phyloP scores from a whole-genome alignment of 441 rosid genomes.

The Corymbia calophylla region DNA sequence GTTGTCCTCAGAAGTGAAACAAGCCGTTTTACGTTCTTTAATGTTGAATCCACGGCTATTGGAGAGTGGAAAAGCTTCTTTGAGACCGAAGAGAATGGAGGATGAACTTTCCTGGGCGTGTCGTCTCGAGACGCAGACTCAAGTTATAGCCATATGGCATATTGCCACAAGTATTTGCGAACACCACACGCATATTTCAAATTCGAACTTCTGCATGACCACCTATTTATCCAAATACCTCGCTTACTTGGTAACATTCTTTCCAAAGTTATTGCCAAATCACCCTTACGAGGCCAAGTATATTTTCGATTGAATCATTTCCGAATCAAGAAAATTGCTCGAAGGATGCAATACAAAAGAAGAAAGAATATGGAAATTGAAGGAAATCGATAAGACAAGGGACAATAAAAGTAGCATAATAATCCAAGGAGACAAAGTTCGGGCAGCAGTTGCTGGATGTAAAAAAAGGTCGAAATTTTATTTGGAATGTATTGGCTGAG shows the following conservation, averaged over 20 bases:
- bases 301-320: fast-evolving
- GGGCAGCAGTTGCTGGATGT: neutral
- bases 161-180: neutral
- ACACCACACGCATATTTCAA: fast-evolving
- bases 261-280: neutral
- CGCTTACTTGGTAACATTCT: neutral
- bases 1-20: too few species aligned
- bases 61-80: too few species aligned
- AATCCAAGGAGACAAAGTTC: fast-evolving
- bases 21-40: too few species aligned
- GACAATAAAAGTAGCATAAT: too few species aligned
- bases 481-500: neutral
- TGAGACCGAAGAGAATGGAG: too few species aligned
- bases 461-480: neutral
- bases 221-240: neutral
- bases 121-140: too few species aligned
- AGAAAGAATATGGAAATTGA: neutral
- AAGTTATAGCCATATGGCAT: neutral
- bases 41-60: too few species aligned
- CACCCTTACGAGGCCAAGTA: too few species aligned
- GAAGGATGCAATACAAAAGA: neutral
- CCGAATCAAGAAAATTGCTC: neutral
- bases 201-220: fast-evolving
- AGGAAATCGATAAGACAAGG: fast-evolving
- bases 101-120: too few species aligned